Conservation (phyloP, 2,329 filamentous ascomycete species). For the Ilyonectria destructans region DNA sequence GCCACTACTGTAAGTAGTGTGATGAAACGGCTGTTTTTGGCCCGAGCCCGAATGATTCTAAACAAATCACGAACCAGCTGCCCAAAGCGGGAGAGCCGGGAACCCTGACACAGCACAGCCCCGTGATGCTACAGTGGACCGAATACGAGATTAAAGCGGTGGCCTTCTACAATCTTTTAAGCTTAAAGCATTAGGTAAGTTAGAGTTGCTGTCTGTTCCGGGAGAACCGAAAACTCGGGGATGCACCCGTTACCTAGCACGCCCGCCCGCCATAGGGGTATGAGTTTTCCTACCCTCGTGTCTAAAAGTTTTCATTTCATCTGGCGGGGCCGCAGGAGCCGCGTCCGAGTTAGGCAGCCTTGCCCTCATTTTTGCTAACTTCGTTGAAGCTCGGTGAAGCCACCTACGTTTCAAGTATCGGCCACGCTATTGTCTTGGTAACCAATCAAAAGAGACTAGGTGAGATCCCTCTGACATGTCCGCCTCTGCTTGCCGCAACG, state of each 20-base stretch:
- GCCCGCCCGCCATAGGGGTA: not conserved
- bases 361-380: not conserved
- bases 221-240: not conserved
- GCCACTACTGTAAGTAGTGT: not conserved
- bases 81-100: not conserved
- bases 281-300: not conserved
- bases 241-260: not conserved
- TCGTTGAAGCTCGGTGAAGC: not conserved
- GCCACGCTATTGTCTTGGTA: not conserved
- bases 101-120: not conserved
- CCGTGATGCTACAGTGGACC: not conserved
- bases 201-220: not conserved
- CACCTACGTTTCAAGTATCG: not conserved
- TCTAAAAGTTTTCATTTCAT: not conserved
- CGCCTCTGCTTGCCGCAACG: too few species aligned
- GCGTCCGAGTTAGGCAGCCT: not conserved
- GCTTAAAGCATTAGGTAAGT: not conserved
- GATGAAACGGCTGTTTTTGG: not conserved
- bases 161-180: not conserved
- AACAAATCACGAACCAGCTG: not conserved
- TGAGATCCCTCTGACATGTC: not conserved
- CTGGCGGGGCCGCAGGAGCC: not conserved
- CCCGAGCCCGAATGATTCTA: not conserved
- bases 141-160: not conserved
- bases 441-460: not conserved